Percentiles rank a stretch among this genome's conserved stretches.
Conservation (phyloP, 2,329 filamentous ascomycete genomes). For the Penicillium sp. region DNA sequence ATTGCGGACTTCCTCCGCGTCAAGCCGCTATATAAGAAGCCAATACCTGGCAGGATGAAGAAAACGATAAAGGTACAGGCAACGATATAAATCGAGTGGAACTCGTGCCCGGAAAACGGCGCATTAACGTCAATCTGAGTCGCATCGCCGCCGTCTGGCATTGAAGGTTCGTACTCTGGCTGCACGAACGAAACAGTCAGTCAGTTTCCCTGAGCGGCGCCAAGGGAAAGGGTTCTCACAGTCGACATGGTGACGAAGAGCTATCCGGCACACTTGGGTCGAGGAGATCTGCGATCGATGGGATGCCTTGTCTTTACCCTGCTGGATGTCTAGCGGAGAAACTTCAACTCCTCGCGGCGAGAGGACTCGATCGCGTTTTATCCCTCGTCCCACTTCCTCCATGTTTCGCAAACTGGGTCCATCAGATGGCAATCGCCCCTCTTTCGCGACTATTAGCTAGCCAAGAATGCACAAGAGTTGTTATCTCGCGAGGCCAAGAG, state of each 20-base stretch:
- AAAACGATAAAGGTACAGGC: slow-evolving; percentile 67
- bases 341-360: background rate
- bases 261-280: background rate
- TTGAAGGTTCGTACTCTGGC: slow-evolving; percentile 42
- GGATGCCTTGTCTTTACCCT: background rate
- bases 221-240: background rate
- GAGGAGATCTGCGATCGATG: background rate
- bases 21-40: slow-evolving; percentile 68
- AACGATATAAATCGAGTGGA: slow-evolving; percentile 63
- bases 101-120: slow-evolving; percentile 64
- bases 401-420: slow-evolving; percentile 7
- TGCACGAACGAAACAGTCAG: slow-evolving; percentile 19
- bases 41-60: slow-evolving; percentile 70
- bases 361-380: slow-evolving; percentile 10
- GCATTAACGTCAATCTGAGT: slow-evolving; percentile 60
- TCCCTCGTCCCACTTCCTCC: background rate
- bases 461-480: slow-evolving; percentile 15
- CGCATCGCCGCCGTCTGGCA: slow-evolving; percentile 61
- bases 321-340: background rate
- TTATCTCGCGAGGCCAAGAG: slow-evolving; percentile 20
- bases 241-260: slow-evolving; percentile 9
- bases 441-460: slow-evolving; percentile 11
- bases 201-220: background rate
- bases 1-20: slow-evolving; percentile 67
- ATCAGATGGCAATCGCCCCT: slow-evolving; percentile 7